These are phyloP conservation scores for Coleophoma eucalyptorum DNA, from an alignment of 2,329 filamentous ascomycete species.

Conservation along the genomic window DNA sequence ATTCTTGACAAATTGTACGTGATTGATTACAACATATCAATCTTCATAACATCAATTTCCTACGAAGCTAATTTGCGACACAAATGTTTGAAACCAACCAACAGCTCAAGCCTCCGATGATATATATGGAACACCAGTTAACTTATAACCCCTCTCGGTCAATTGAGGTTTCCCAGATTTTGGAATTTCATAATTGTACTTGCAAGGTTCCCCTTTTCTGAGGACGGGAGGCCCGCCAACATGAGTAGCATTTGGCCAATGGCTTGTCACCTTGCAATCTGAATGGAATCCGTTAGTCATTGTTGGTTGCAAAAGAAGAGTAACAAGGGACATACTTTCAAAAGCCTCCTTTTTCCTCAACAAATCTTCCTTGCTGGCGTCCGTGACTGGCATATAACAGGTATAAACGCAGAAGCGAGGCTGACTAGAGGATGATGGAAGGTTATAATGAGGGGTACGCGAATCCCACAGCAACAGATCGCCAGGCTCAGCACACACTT, in stretches of 20 bases:
- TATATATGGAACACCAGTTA: conserved; percentile 42
- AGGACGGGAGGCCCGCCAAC: conserved; percentile 17
- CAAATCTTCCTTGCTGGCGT: conserved; percentile 34
- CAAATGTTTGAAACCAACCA: too few species aligned
- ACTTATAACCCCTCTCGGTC: conserved; percentile 35
- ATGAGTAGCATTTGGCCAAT: conserved; percentile 33
- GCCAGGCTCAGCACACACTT: conserved; percentile 33
- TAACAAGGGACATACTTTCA: conserved; percentile 20
- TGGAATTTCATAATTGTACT: conserved; percentile 32
- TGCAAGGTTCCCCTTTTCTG: conserved; percentile 30
- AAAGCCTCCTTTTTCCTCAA: conserved; percentile 36
- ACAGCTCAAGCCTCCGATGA: neutral
- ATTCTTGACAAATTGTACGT: too few species aligned
- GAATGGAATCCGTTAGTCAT: neutral
- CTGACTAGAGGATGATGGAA: conserved; percentile 27
- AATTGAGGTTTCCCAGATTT: conserved; percentile 32
- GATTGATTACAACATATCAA: too few species aligned
- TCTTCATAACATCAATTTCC: too few species aligned
- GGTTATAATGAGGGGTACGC: conserved; percentile 38
- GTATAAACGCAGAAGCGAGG: conserved; percentile 33
- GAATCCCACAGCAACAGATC: conserved; percentile 22
- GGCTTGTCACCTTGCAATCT: conserved; percentile 33
- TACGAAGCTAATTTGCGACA: too few species aligned
- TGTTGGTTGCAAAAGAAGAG: neutral
- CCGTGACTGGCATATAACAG: conserved; percentile 35